Percentiles rank a stretch among this genome's conserved stretches.
Evolutionary conservation across 2,329 filamentous ascomycete genomes (phyloP).

Genomic region (Arthrobotrys entomopaga): DNA sequence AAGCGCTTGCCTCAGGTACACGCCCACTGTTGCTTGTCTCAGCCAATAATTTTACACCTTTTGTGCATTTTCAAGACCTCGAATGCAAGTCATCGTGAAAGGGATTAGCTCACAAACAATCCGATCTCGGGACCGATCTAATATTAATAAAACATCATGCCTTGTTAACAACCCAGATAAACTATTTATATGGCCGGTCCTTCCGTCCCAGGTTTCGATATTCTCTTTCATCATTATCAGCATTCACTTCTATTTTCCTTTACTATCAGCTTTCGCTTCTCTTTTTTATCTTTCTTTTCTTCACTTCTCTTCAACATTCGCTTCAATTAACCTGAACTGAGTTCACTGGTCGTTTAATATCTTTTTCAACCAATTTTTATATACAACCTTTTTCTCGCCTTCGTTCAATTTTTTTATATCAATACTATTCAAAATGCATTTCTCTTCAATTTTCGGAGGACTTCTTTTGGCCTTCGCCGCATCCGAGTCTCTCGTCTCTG

Average conservation of each 20-base stretch:
- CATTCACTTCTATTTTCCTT: neutral
- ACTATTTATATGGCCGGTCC: neutral
- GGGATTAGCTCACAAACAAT: neutral
- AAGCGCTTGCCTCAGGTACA: too few species aligned
- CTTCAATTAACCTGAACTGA: conserved; percentile 1
- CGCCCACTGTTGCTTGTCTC: too few species aligned
- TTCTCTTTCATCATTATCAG: conserved; percentile 3
- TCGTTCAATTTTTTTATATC: neutral
- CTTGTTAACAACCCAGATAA: neutral
- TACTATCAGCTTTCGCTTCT: neutral
- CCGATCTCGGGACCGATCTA: neutral
- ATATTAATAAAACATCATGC: neutral
- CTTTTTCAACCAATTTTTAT: neutral
- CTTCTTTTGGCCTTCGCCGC: conserved; percentile 2
- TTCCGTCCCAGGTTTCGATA: neutral
- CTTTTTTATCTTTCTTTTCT: neutral
- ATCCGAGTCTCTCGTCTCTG: neutral
- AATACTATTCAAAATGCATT: conserved; percentile 1
- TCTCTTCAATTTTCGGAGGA: conserved; percentile 3
- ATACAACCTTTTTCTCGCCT: neutral
- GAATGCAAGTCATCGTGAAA: too few species aligned
- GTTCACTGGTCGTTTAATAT: neutral
- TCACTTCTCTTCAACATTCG: conserved; percentile 2
- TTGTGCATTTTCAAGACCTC: too few species aligned
- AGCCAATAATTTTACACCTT: too few species aligned